Base-by-base conservation (phyloP, 2,329 filamentous ascomycete genomes). In the Aspergillus carbonarius region DNA sequence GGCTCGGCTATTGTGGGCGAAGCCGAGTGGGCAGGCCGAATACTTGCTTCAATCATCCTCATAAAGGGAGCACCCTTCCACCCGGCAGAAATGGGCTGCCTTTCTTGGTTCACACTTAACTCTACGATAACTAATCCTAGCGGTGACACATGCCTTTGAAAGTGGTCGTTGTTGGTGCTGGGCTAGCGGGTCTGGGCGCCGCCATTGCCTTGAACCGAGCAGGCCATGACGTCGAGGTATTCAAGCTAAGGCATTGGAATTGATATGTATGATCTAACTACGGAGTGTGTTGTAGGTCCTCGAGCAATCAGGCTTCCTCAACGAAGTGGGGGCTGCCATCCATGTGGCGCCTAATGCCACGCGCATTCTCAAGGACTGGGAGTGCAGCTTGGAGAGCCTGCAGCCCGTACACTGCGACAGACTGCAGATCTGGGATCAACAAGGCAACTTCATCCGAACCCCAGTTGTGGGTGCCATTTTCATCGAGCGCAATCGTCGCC, bases 291-390 rank as follows among this genome's bases (percentile, higher is more conserved):
- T 53, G 17, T 12, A 60, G 67, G 64, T 64, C 5, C 34, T 64
- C 27, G 71, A 73, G 40, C 62, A 71, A 40, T 74, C 72, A 1
- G 46, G 63, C 12, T 73, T 74, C 55, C 63, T 65, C 12, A 70
- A 69, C n/a, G 71, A 74, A 59, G 66, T 72, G 8, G 72, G 72
- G 17, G 72, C 72, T 9, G 72, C 71, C 3, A 66, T 73, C 7
- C 63, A 68, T n/a, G 64, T 74, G 18, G 61, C 67, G 8, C 72
- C 72, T 0, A 74, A 74, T 54, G 71, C 69, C 3, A 67, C 63
- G 15, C 66, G 67, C 32, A 66, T 72, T 35, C 59, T 74, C 34
- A 58, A 63, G 37, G 53, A 61, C 23, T 70, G 69, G 68, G 70
- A 63, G 4, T 73, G 70, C 49, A 60, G 72, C 23, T 39, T 67